Evolutionary conservation across 2,329 filamentous ascomycete genomes (phyloP), one percentile per base, ranked within the genome.

Genomic region (Epichloe uncinata): DNA sequence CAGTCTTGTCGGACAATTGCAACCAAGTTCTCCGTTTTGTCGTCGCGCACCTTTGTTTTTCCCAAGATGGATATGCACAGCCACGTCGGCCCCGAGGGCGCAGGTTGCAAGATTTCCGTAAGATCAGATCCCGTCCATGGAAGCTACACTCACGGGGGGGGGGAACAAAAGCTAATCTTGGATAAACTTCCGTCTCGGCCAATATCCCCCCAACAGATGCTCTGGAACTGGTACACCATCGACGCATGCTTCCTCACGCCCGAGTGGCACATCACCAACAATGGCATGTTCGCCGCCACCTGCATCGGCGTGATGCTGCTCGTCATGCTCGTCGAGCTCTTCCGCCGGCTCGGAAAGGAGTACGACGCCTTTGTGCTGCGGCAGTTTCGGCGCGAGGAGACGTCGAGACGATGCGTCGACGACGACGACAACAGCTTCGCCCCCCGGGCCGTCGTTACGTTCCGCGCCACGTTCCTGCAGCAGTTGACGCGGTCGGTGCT

Each of bases 201-300:
- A 20, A 20, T 20, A 20, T 20, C 3, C 20, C 20, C 20, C 20
- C 20, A 20, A 20, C 3, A 22, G 82, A 88, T 87, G 84, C 69
- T 86, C 35, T 87, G 84, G 84, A 88, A 87, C 62, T 87, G 84
- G 83, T 73, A 84, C 65, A 83, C 80, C 2, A 72, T 85, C 59
- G 79, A 85, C 61, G 69, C 81, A 18, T 87, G 81, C 67, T 91
- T 91, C 72, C 73, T 91, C 57, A 69, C 84, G 16, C 58, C 63
- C 4, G 73, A 74, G 42, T 93, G 86, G 87, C 82, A 82, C 60
- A 79, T 90, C 62, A 79, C 69, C n/a, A 83, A 79, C 41, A 66
- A 66, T 4, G 81, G 77, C 64, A 84, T 84, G 74, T 90, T 93
- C 64, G 85, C 83, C 35, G 86, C 82, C 34, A 84, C 81, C 38